A percentile compares a stretch with the other conserved stretches of the same genome.
Evolutionary conservation across 768 basidiomycete species (phyloP).

Genomic region (Lactarius indigo): DNA sequence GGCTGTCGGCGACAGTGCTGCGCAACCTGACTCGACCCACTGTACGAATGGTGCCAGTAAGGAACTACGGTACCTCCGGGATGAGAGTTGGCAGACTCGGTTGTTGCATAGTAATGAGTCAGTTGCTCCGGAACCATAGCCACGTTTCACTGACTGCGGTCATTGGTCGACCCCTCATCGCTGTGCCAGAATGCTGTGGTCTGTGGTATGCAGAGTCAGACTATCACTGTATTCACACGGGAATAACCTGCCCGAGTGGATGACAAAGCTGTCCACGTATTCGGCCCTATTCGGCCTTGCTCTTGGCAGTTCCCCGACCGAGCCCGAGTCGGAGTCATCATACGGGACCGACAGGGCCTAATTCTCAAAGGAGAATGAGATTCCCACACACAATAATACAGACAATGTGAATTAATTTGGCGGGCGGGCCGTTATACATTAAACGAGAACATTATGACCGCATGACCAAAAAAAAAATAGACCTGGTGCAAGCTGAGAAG

Average conservation of each 20-base stretch:
- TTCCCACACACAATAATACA: background rate
- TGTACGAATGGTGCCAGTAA: background rate
- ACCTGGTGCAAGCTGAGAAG: background rate
- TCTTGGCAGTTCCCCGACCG: background rate
- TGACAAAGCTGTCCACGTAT: background rate
- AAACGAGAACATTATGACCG: background rate
- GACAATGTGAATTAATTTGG: background rate
- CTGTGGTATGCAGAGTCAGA: background rate
- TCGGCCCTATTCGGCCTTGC: too few relatives aligned
- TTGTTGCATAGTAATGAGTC: background rate
- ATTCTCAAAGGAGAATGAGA: background rate
- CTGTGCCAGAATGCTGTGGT: background rate
- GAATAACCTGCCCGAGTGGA: background rate
- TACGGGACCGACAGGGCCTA: background rate
- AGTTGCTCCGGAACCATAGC: background rate
- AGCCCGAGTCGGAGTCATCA: background rate
- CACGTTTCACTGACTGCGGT: background rate
- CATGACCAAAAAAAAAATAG: background rate
- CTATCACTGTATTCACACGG: background rate
- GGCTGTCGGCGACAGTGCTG: background rate
- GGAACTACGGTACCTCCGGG: background rate
- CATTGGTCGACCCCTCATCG: background rate
- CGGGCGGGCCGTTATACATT: background rate
- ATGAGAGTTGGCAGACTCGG: too few relatives aligned
- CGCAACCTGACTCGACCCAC: slow-evolving; percentile 13